Evolutionary conservation across 768 basidiomycete genomes (phyloP), one percentile per base, ranked within the genome.

Genomic region (Lactifluus pinguis): DNA sequence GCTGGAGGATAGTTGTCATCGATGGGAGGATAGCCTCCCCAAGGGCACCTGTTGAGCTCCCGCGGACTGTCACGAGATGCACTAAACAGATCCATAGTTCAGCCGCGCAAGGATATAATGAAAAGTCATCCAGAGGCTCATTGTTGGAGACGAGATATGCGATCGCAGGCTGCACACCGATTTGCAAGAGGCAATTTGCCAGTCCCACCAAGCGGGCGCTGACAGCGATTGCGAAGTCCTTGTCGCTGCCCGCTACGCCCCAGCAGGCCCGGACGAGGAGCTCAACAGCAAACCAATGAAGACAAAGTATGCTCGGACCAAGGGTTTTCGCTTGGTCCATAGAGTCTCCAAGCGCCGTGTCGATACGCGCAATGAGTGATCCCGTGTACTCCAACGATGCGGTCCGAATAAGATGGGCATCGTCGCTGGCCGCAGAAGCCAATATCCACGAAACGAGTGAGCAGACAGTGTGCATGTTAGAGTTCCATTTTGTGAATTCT

Each of bases 51-150:
- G 48, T 14, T 45, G 48, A 67, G 55, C 14, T 57, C 61, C n/a
- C 63, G 65, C 42, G 67, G 55, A 6, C 57, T 38, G 39, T 61
- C 15, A 64, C 53, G 5, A 62, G 48, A n/a, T 90, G 83, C 39
- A 89, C 76, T 21, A 92, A 67, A 41, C 81, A 82, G 51, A 91
- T 76, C 94, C 93, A 95, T 17, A 87, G 65, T 66, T 92, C 86
- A 2, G 81, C 77, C 0, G 78, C 75, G 47, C 75, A 76, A 63
- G 79, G 74, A 13, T 75, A 63, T 48, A 79, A 63, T 41, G 72
- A 69, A 34, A 73, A 69, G 25, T 72, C 72, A 63, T 79, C 76
- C 4, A 77, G 65, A 11, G 68, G 64, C 15, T 70, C 65, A 10
- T 70, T 70, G 13, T 59, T 57, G 56, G 74, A 72, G 41, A 66